Conservation (phyloP, 2,329 filamentous ascomycete genomes). For the Geosmithia morbida region DNA sequence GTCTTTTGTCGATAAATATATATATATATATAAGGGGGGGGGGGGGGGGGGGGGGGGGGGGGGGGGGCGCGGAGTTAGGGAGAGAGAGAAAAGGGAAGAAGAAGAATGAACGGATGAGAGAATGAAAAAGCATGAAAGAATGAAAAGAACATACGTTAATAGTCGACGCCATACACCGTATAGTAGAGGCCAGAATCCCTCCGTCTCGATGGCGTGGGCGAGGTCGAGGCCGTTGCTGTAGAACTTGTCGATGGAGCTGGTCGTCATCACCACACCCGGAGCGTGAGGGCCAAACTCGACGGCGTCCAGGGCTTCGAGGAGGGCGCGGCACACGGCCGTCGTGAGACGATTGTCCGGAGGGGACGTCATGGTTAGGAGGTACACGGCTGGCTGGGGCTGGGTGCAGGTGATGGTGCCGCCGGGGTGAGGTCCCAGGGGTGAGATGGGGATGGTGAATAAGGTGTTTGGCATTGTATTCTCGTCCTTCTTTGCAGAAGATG, state of each 20-base stretch:
- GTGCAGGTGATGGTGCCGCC: constrained; percentile 50
- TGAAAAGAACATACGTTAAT: constrained; percentile 12
- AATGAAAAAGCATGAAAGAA: no score
- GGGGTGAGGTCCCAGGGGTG: constrained; percentile 25
- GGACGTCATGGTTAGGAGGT: constrained; percentile 57
- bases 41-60: not conserved
- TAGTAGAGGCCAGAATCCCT: constrained; percentile 47
- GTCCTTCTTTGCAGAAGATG: not conserved
- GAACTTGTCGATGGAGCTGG: constrained; percentile 62
- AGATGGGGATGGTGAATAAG: constrained; percentile 37
- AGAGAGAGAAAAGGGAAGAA: not conserved
- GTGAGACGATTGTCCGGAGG: constrained; percentile 67
- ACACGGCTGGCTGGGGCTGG: constrained; percentile 43
- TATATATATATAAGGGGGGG: not conserved
- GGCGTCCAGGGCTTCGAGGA: constrained; percentile 60
- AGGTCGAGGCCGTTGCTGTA: constrained; percentile 77
- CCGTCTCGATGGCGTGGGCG: constrained; percentile 43
- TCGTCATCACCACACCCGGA: constrained; percentile 65
- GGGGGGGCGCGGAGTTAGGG: no score
- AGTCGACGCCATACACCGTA: constrained; percentile 53
- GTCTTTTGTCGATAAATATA: not conserved
- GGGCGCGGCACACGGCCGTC: constrained; percentile 49
- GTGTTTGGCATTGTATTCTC: constrained; percentile 6
- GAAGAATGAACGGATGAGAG: no score
- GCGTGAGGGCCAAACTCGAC: constrained; percentile 49